Percentiles rank a stretch among this genome's conserved stretches.
These are phyloP conservation scores for Nepenthes alata DNA, from an alignment of 179 eudicot species.

Conservation along the genomic window DNA sequence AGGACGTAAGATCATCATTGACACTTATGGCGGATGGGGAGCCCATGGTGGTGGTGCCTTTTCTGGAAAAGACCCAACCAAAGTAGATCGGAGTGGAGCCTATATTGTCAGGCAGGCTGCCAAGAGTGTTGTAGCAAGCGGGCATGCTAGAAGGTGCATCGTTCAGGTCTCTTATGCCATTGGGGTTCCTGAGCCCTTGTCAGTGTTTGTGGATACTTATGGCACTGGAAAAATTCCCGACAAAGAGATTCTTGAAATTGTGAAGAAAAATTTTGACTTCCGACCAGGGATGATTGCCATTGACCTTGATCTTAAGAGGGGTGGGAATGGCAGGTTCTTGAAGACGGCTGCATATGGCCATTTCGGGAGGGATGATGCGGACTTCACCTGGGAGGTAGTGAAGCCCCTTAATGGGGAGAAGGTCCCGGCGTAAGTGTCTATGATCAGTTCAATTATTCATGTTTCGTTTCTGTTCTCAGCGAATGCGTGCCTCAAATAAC, in stretches of 20 bases:
- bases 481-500: too few species aligned
- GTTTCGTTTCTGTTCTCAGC: too few species aligned
- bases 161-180: constrained; percentile 37
- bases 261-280: constrained; percentile 31
- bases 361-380: constrained; percentile 27
- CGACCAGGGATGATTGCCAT: constrained; percentile 37
- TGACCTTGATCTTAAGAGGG: constrained; percentile 31
- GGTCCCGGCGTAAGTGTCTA: constrained; percentile 5
- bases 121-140: constrained; percentile 30
- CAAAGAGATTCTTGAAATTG: constrained; percentile 27
- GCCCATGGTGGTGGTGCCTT: constrained; percentile 34
- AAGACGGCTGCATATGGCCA: constrained; percentile 36
- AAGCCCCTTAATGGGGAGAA: constrained; percentile 28
- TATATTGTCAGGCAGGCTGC: constrained; percentile 52
- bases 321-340: constrained; percentile 26
- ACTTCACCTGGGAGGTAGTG: constrained; percentile 31
- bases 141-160: constrained; percentile 27
- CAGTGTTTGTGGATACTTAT: constrained; percentile 31
- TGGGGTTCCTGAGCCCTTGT: constrained; percentile 36
- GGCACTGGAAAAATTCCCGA: constrained; percentile 33
- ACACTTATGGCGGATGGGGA: constrained; percentile 32
- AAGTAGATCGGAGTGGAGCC: constrained; percentile 84
- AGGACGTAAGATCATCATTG: constrained; percentile 32
- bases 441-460: too few species aligned
- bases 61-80: constrained; percentile 40